phyloP scores from a whole-genome alignment of 495 filamentous ascomycete genomes.

The Baudoinia panamericana region DNA sequence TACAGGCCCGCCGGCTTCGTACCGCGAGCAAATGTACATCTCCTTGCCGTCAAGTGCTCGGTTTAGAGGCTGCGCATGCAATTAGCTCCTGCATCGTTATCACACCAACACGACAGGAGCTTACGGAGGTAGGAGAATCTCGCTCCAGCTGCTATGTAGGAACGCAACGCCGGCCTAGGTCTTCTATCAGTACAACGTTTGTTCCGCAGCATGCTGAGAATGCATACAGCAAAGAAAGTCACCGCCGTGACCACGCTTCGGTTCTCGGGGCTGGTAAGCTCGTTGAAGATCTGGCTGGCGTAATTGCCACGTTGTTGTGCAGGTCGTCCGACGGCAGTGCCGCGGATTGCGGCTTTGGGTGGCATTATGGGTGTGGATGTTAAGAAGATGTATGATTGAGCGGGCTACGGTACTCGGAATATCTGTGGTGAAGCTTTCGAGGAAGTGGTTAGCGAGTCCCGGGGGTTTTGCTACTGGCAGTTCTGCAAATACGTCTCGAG shows the following conservation, averaged over 20 bases:
- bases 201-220: too few relatives aligned
- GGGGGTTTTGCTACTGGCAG: too few relatives aligned
- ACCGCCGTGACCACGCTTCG: conserved; percentile 27
- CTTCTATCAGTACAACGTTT: neutral
- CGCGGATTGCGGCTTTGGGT: conserved; percentile 17
- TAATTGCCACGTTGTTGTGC: conserved; percentile 16
- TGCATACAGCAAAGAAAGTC: conserved; percentile 29
- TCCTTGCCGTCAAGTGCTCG: too few relatives aligned
- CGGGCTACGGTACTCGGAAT: too few relatives aligned
- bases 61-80: too few relatives aligned
- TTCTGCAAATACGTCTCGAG: too few relatives aligned
- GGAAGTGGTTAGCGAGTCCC: too few relatives aligned
- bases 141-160: conserved; percentile 60
- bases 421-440: too few relatives aligned
- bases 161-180: conserved; percentile 57
- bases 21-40: too few relatives aligned
- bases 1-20: too few relatives aligned
- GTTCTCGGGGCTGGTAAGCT: conserved; percentile 25
- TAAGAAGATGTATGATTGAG: neutral
- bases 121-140: conserved; percentile 62
- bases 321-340: conserved; percentile 14
- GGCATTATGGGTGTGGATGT: conserved; percentile 14
- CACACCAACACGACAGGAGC: conserved; percentile 26
- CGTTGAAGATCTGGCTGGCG: conserved; percentile 16
- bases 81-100: too few relatives aligned